Percentiles rank a stretch among this genome's conserved stretches.
Evolutionary conservation across 139 green algal genomes (phyloP).

Genomic region (Coccomyxa sp.): DNA sequence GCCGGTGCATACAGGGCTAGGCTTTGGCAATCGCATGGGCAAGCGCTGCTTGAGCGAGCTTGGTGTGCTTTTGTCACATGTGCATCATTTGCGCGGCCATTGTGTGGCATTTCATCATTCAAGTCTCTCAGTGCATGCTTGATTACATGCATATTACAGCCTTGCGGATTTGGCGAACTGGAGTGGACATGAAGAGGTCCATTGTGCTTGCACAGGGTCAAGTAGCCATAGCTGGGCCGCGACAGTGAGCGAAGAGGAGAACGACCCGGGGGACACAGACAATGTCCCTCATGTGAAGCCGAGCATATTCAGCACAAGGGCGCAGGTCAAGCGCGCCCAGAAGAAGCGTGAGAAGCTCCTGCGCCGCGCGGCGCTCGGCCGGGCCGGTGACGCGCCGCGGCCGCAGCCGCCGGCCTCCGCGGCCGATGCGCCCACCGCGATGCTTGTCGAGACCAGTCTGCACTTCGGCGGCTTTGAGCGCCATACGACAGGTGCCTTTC

Average conservation of each 20-base stretch:
- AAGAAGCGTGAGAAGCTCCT: constrained; percentile 26
- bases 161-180: not conserved
- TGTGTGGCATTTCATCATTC: not conserved
- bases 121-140: not conserved
- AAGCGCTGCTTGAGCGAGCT: not conserved
- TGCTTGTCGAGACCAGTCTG: not conserved
- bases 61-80: not conserved
- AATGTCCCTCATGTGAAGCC: not conserved
- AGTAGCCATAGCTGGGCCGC: not conserved
- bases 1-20: not conserved
- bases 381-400: not conserved
- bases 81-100: not conserved
- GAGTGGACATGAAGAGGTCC: not conserved
- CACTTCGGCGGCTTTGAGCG: constrained; percentile 64
- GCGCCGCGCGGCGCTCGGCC: constrained; percentile 1
- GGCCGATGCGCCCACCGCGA: not conserved
- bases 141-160: not conserved
- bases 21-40: not conserved
- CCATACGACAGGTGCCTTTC: constrained; percentile 42
- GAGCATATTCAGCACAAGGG: constrained; percentile 8
- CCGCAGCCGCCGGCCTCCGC: not conserved
- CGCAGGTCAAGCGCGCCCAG: constrained; percentile 4
- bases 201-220: not conserved
- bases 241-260: not conserved
- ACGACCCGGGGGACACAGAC: not conserved